Base-by-base conservation (phyloP, 2,329 filamentous ascomycete genomes). In the Leptoxyphium fumago region DNA sequence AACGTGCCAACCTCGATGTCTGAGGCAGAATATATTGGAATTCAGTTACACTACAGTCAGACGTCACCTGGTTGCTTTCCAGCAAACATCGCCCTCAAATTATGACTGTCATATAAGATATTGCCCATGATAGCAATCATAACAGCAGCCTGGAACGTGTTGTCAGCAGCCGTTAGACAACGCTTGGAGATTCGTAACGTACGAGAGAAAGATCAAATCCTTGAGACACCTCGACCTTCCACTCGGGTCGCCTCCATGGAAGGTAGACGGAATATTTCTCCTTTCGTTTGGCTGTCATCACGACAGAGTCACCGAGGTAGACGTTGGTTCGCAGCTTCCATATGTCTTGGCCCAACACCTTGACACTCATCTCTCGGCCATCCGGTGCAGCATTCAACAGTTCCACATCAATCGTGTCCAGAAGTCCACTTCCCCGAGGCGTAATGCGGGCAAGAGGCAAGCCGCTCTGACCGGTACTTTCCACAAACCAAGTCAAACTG, bases 131-230 rank as follows among this genome's bases (percentile, higher is more conserved):
- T 7, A 26, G 7, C 21, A 26, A 26, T 26, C 21, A 26, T 26
- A 7, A 26, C 21, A 26, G 21, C 21, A 26, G 21, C 21, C 21
- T 26, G 21, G 21, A 26, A 7, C 21, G 7, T 26, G 21, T 26
- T 26, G 7, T 26, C 21, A 26, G 21, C 7, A 26, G 21, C 21
- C 7, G 21, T 26, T 4, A 26, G 7, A 7, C 21, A 7, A 26
- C 21, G 21, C 21, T 26, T 26, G 21, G 7, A 26, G 21, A 26
- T 26, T 26, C 21, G 21, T 26, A 7, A 26, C 21, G 7, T 26
- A 26, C 7, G 21, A 54, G 42, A 14, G 50, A 49, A 26, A 50
- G 32, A 44, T 54, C 52, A 40, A 54, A 29, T 9, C 52, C 46
- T 34, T 51, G 34, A 4, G 48, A 43, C 17, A 53, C 45, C 11